Base-by-base conservation (phyloP, 2,329 filamentous ascomycete genomes). In the Trichoderma atroviride region DNA sequence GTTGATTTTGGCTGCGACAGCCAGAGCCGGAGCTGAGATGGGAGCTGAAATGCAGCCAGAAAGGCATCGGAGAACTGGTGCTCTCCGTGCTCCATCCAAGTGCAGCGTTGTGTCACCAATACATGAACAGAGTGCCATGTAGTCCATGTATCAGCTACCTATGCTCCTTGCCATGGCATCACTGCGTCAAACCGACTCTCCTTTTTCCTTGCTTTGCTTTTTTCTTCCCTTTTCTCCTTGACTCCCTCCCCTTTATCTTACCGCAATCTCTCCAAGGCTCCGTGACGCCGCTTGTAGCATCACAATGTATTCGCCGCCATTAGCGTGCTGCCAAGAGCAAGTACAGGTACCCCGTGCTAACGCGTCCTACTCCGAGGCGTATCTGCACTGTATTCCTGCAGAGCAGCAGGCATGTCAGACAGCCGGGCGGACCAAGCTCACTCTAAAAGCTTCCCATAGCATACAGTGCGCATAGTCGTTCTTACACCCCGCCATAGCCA, bases 261-360 rank as follows among this genome's bases (percentile, higher is more conserved):
- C 24, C 16, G 16, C 29, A 29, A 22, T 50, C 35, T 33, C 55
- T 50, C 63, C 37, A 52, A 52, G 31, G 16, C 27, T 58, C 53
- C 52, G 61, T 14, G 53, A 56, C 53, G 40, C n/a, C 33, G 55
- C 63, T 67, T 50, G 63, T 37, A 59, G 55, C 53, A 67, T 67
- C 63, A 59, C 63, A 67, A 67, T 59, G 52, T 64, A n/a, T 58
- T 50, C 43, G 22, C 52, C 35, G 24, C 56, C 52, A 14, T 47
- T 56, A 65, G 52, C 62, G 62, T 65, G 52, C 53, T 57, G 62
- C 62, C 52, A 65, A 57, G 52, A 40, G 19, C 27, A 33, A 35
- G 52, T 55, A n/a, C 27, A 33, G 16, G 52, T 55, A 40, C 52
- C 62, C 50, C 50, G 33, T 65, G 47, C 37, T 57, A 58, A 50